Base-by-base conservation (phyloP, 345 rosid genomes). In the Bruguiera sexangula region DNA sequence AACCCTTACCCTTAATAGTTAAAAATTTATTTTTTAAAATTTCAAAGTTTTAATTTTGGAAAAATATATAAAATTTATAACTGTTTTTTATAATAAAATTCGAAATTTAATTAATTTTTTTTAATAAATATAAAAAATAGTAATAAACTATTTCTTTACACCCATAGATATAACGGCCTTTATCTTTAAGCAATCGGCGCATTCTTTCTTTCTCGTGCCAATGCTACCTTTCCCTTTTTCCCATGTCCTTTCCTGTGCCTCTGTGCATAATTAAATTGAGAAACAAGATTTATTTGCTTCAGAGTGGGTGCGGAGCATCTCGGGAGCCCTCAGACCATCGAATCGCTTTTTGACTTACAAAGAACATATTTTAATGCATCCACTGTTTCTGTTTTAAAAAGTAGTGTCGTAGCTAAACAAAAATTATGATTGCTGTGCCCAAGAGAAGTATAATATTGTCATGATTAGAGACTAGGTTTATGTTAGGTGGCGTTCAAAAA, bases 301-400 rank as follows among this genome's bases (percentile, higher is more conserved):
- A 46, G 29, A 66, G 76, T 63, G 79, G 81, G 77, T 67, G 73
- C 80, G 29, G 39, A 63, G 86, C 82, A 79, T 83, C 82, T 74
- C 69, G 65, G 36, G 24, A 67, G 65, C 31, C 79, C 51, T 29
- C 26, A 20, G 32, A 6, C 68, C 39, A 69, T 70, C 43, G 58
- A 71, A 5, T 65, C 79, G 29, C 80, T 81, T 79, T 78, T 79
- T 43, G 85, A 83, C 82, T 67, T 71, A 39, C n/a, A 52, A 52
- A 46, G n/a, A 32, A 11, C 13, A 22, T 56, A 65, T 61, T 78
- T 65, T 70, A 56, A 52, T 55, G 16, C 50, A 34, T 4, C 29
- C 60, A 27, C 63, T 55, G 1, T 67, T 39, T 54, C 71, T 48
- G 54, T 66, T 71, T 37, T 10, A 0, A 39, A 37, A 37, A 10